phyloP scores from a whole-genome alignment of 1,284 basidiomycete genomes.

The Prillingera fragicola region DNA sequence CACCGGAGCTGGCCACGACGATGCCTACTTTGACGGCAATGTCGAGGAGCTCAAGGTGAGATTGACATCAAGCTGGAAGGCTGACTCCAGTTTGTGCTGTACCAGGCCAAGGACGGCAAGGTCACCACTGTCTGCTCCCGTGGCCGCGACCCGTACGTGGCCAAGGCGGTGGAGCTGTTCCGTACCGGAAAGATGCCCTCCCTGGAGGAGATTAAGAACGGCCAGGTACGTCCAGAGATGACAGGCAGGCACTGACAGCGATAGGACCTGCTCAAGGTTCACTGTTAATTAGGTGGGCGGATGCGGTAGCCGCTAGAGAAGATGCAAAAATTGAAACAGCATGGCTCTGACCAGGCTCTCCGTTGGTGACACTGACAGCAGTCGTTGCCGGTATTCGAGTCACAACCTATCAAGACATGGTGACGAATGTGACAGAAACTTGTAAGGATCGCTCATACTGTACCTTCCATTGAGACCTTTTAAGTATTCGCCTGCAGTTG shows the following conservation, averaged over 20 bases:
- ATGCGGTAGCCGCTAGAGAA: too few species aligned
- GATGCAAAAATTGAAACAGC: too few species aligned
- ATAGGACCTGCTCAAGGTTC: conserved; percentile 40
- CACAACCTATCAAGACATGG: too few species aligned
- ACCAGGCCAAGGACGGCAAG: conserved; percentile 71
- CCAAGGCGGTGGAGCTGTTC: conserved; percentile 74
- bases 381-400: too few species aligned
- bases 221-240: conserved; percentile 42
- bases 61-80: neutral
- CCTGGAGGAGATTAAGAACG: conserved; percentile 62
- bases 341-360: too few species aligned
- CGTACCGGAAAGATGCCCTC: conserved; percentile 75
- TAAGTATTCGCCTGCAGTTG: too few species aligned
- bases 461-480: too few species aligned
- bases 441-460: too few species aligned
- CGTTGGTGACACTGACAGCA: too few species aligned
- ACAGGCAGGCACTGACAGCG: neutral
- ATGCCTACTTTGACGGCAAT: conserved; percentile 70
- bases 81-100: conserved; percentile 65
- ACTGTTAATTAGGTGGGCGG: neutral
- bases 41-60: conserved; percentile 68
- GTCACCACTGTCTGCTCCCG: conserved; percentile 74
- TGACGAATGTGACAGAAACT: too few species aligned
- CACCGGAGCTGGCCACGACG: conserved; percentile 59
- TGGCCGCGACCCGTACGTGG: conserved; percentile 58